Base-by-base conservation (phyloP, 2,329 filamentous ascomycete species). In the Daldinia sp. region DNA sequence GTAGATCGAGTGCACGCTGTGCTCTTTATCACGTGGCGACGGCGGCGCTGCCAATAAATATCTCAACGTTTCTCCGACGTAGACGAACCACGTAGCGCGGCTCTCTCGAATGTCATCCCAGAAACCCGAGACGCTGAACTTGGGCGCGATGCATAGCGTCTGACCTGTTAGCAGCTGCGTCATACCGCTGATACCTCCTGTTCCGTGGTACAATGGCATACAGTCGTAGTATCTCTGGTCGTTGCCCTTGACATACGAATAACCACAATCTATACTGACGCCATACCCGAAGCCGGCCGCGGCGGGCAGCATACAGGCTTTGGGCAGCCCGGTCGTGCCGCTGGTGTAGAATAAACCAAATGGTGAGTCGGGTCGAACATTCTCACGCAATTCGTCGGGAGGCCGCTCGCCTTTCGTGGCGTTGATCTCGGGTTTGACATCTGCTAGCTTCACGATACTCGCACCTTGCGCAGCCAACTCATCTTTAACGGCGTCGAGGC, bases 151-250 rank as follows among this genome's bases (percentile, higher is more conserved):
- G 71, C 86, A 89, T 30, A 89, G 77, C 0, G 87, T 87, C 8
- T 79, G 76, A 9, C 81, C 82, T 7, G 72, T 75, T 3, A 86
- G 71, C 63, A 92, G 76, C 69, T 84, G 85, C 3, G 76, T 77
- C 52, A 89, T 81, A 29, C 83, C 81, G 4, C 80, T 81, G 30
- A 90, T 86, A 15, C 85, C 85, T 5, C 90, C 90, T 0, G 91
- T 93, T 11, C 90, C 90, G 74, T 94, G 91, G 72, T 93, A 93
- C 29, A 92, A 78, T 0, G 81, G 90, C 90, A 93, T 93, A 75
- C 89, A 91, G 72, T 87, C 85, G 72, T 93, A 93, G 84, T 88
- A 92, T 23, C 88, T 80, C 73, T 92, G 87, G 48, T 73, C 66
- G 64, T 79, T 63, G 58, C 71, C 61, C 21, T 71, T 51, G 56